Conservation (phyloP, 345 rosid species). For the Excoecaria cochinchinensis region DNA sequence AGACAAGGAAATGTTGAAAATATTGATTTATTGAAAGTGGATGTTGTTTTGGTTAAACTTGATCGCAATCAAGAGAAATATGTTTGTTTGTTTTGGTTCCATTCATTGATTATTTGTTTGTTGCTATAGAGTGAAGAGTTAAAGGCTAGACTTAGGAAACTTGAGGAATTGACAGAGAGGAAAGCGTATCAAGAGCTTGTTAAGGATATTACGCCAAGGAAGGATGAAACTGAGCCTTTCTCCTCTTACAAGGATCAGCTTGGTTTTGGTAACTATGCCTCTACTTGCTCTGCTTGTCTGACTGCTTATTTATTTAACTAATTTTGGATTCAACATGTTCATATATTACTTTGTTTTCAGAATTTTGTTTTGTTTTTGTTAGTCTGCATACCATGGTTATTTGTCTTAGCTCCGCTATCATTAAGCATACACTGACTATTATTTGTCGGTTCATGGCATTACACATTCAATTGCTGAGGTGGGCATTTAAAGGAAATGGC, state of each 20-base stretch:
- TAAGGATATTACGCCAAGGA: conserved; percentile 73
- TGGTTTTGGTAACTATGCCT: conserved; percentile 65
- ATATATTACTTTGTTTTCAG: background rate
- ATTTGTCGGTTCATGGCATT: too few species aligned
- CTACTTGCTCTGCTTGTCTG: background rate
- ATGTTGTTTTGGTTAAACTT: background rate
- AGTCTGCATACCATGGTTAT: too few species aligned
- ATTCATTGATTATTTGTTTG: background rate
- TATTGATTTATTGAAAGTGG: background rate
- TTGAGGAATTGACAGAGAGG: conserved; percentile 75
- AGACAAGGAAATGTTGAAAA: too few species aligned
- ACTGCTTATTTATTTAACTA: background rate
- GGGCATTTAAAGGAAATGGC: too few species aligned
- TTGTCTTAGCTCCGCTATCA: too few species aligned
- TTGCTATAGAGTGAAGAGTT: conserved; percentile 65
- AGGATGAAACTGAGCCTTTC: conserved; percentile 65
- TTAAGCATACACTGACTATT: too few species aligned
- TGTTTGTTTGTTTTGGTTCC: background rate
- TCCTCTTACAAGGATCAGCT: conserved; percentile 95
- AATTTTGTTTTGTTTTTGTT: background rate
- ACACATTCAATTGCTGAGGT: too few species aligned
- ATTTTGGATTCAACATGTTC: background rate
- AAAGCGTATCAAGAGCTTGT: conserved; percentile 81
- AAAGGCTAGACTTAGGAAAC: conserved; percentile 61
- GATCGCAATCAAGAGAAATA: background rate